Evolutionary conservation across 495 filamentous ascomycete genomes (phyloP), one percentile per base, ranked within the genome.

Genomic region (Friedmanniomyces endolithicus): DNA sequence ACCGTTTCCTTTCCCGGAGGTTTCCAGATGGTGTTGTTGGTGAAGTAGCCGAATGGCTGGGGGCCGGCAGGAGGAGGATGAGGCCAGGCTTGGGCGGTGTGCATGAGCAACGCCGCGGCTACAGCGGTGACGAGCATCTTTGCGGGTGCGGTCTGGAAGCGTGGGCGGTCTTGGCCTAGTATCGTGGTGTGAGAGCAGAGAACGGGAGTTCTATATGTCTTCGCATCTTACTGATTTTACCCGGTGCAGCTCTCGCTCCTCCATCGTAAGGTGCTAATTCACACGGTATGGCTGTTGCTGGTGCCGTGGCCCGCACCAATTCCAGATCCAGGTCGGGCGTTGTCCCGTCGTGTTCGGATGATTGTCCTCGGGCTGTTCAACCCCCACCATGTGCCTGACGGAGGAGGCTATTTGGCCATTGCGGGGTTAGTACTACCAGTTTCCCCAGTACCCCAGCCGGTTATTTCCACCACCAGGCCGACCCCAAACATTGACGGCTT

Each of bases 11-110:
- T 48, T 6, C 58, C 58, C 11, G 23, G 33, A 2, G 58, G 20
- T 31, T 52, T 37, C 47, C 52, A 60, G 53, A 60, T 60, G 23
- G 57, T 60, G 52, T 51, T 47, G 44, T 47, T 47, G 24, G 24
- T 27, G 44, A 47, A 47, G 44, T 24, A 47, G 44, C 44, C 44
- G 6, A 4, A 41, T 14, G 37, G 37, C 17, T 41, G 37, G 2
- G 37, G 37, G 37, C 37, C 37, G 37, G 12, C 6, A 14, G 37
- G 37, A 14, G 37, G 37, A 41, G 6, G 37, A 41, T 41, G 37
- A 14, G 37, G 37, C 37, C 37, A 41, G 37, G 37, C 37, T 2
- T 6, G 37, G 2, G 37, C 37, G 17, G 37, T 41, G 4, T n/a
- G 37, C 37, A 14, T 14, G 17, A 41, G 37, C 37, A 41, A 19